Conservation (phyloP, 306 rosid genomes). For the Vigna unguiculata region DNA sequence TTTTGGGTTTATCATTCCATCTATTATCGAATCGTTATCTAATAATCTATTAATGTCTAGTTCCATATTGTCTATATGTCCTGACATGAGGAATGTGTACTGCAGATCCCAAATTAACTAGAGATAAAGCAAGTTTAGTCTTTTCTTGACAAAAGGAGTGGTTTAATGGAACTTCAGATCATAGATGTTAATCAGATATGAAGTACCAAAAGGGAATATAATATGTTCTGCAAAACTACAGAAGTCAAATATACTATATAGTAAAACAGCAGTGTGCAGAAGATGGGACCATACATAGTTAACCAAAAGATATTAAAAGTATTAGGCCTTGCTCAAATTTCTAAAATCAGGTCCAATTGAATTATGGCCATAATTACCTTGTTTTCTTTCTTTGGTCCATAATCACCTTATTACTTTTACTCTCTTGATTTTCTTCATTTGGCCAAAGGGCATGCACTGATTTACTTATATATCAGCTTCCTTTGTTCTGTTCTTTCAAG, state of each 20-base stretch:
- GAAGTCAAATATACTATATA: slow-evolving; percentile 38
- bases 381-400: slow-evolving; percentile 36
- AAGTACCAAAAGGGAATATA: neutral
- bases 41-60: no score
- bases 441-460: slow-evolving; percentile 13
- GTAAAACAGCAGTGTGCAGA: slow-evolving; percentile 47
- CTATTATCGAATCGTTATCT: no score
- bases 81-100: no score
- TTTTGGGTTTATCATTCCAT: no score
- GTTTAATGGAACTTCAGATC: slow-evolving; percentile 2
- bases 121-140: no score
- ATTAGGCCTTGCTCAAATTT: slow-evolving; percentile 33
- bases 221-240: slow-evolving; percentile 32
- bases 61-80: no score
- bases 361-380: slow-evolving; percentile 42
- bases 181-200: slow-evolving; percentile 11
- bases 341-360: slow-evolving; percentile 39
- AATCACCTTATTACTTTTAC: slow-evolving; percentile 43
- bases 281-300: slow-evolving; percentile 37
- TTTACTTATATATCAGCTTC: slow-evolving; percentile 37
- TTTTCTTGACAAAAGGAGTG: no score
- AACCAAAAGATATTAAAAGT: neutral
- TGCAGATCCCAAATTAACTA: no score
- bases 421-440: slow-evolving; percentile 33
- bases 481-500: slow-evolving; percentile 34